phyloP scores from a whole-genome alignment of 768 basidiomycete genomes.

The Lanmaoa rubissima region DNA sequence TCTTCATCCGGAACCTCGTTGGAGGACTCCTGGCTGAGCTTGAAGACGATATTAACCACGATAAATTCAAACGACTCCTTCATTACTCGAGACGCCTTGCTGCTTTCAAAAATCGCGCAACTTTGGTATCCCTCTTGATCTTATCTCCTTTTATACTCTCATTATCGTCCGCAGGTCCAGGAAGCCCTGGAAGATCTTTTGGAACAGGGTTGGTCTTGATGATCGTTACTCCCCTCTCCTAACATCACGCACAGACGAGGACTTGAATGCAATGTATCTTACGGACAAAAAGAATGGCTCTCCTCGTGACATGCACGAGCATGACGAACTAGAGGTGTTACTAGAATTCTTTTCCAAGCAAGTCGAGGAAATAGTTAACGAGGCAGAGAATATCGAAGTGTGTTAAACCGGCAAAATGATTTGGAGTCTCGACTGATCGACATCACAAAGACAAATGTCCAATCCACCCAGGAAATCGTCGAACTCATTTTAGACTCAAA shows the following conservation, averaged over 20 bases:
- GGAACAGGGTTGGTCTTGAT: constrained; percentile 64
- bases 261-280: constrained; percentile 93
- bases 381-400: constrained; percentile 85
- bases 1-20: constrained; percentile 87
- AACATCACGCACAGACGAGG: constrained; percentile 64
- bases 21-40: constrained; percentile 88
- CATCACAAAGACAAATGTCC: constrained; percentile 66
- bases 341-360: constrained; percentile 96
- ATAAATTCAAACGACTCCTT: constrained; percentile 87
- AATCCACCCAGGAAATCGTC: constrained; percentile 97
- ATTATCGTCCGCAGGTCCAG: constrained; percentile 57
- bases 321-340: constrained; percentile 90
- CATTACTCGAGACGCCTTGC: constrained; percentile 89
- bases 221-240: not conserved
- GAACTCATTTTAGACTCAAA: constrained; percentile 96
- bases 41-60: constrained; percentile 93
- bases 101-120: constrained; percentile 89
- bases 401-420: constrained; percentile 11
- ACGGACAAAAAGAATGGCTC: constrained; percentile 72
- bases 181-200: constrained; percentile 90
- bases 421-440: not conserved
- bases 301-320: constrained; percentile 68
- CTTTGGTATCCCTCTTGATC: constrained; percentile 49
- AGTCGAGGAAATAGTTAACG: constrained; percentile 94
- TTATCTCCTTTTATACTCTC: not conserved